These are phyloP conservation scores for Trichoderma citrinoviride DNA, from an alignment of 2,329 filamentous ascomycete genomes.

Conservation along the genomic window DNA sequence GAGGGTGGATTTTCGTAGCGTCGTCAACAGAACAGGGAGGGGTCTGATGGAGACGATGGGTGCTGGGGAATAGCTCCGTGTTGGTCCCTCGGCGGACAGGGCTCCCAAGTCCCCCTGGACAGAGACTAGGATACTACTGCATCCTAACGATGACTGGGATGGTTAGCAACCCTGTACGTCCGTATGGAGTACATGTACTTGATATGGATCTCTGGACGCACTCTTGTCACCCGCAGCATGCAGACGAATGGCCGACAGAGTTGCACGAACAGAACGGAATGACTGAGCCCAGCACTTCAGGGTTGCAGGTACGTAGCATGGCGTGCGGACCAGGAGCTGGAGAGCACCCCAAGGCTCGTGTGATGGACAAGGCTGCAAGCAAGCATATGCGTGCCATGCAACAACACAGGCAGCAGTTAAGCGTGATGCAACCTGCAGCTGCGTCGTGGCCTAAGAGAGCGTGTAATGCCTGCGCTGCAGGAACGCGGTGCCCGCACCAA, in stretches of 20 bases:
- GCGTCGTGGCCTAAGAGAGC: neutral
- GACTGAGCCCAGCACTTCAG: conserved; percentile 5
- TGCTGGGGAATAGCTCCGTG: conserved; percentile 20
- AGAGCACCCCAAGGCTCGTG: neutral
- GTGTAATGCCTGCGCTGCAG: conserved; percentile 3
- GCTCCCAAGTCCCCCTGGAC: neutral
- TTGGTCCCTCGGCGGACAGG: conserved; percentile 12
- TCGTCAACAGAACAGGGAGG: conserved; percentile 11
- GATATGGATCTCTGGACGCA: too few relatives aligned
- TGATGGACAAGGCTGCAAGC: conserved; percentile 11
- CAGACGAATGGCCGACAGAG: conserved; percentile 12
- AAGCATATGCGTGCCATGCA: neutral
- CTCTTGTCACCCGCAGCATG: neutral
- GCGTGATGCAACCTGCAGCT: conserved; percentile 15
- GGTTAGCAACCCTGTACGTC: neutral
- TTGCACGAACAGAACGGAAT: neutral
- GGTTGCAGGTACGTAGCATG: neutral
- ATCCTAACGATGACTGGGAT: conserved; percentile 14
- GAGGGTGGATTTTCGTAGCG: conserved; percentile 1
- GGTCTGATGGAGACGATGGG: conserved; percentile 11
- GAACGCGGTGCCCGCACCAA: neutral
- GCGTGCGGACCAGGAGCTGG: neutral
- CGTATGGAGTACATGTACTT: neutral
- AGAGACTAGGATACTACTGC: conserved; percentile 11
- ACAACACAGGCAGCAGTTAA: neutral